Percentiles rank a stretch among this genome's conserved stretches.
Evolutionary conservation across 495 filamentous ascomycete species (phyloP).

Genomic region (Cryomyces antarcticus): DNA sequence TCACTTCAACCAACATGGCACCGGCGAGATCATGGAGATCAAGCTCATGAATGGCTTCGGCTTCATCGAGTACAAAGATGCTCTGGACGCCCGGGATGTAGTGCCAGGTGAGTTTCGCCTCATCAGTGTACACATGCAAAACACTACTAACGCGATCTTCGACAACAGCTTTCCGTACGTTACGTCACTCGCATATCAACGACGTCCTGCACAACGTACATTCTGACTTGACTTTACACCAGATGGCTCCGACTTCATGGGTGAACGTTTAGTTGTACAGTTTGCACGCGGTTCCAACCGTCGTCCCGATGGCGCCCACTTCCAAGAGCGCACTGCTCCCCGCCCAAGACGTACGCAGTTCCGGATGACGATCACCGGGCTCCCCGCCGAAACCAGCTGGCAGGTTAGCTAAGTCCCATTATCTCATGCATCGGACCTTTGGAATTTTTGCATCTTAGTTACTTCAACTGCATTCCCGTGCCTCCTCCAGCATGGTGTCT

Average conservation of each 20-base stretch:
- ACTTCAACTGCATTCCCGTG: too few species aligned
- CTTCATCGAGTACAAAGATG: slow-evolving; percentile 97
- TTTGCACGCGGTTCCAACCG: slow-evolving; percentile 79
- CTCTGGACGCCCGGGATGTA: slow-evolving; percentile 89
- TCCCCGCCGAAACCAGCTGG: slow-evolving; percentile 97
- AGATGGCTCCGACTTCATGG: slow-evolving; percentile 98
- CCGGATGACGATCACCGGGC: slow-evolving; percentile 93
- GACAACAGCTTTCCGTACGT: slow-evolving; percentile 28
- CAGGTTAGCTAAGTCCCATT: slow-evolving; percentile 62
- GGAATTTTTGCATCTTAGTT: not conserved
- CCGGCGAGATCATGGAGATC: slow-evolving; percentile 93
- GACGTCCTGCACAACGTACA: not conserved
- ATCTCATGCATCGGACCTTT: not conserved
- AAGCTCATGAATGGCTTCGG: slow-evolving; percentile 99
- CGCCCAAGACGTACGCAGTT: slow-evolving; percentile 85
- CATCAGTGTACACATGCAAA: not conserved
- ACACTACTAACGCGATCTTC: not conserved
- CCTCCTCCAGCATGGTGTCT: too few species aligned
- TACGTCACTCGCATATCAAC: slow-evolving; percentile 1
- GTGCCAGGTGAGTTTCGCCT: slow-evolving; percentile 58
- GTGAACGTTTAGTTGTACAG: slow-evolving; percentile 87
- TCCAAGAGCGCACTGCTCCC: slow-evolving; percentile 59
- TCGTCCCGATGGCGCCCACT: slow-evolving; percentile 56
- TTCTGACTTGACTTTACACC: slow-evolving; percentile 7
- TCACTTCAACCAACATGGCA: slow-evolving; percentile 87